Evolutionary conservation across 2,329 filamentous ascomycete species (phyloP), one percentile per base, ranked within the genome.

Genomic region (Sarocladium strictum): DNA sequence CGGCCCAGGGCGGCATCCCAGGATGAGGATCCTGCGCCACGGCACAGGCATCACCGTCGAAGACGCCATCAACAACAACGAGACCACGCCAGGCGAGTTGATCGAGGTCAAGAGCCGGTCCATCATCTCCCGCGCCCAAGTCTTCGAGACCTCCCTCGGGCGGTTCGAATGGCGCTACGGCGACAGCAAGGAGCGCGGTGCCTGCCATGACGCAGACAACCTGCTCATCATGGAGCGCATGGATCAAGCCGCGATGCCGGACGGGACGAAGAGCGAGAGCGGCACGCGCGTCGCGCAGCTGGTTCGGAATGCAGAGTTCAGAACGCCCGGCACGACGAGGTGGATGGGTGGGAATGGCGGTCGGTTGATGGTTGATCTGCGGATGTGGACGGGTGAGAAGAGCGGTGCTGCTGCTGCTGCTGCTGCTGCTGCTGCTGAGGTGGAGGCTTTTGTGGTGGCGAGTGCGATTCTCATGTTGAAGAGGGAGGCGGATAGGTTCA

Each of bases 391-490:
- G 21, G 52, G 53, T 15, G 56, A 56, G 6, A 60, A 60, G 51
- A 50, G 26, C 9, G 27, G 50, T 35, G 55, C 24, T 2, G 27
- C 37, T 10, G n/a, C 54, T 21, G 55, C 53, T 35, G 55, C 24
- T 2, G 27, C 37, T 10, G n/a, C 53, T 35, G 55, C 24, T 2
- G 27, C 37, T 10, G n/a, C 54, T 21, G 55, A 53, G 0, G 53
- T 61, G 1, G 60, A 62, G 55, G 59, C 60, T 3, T 61, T 61
- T 47, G 43, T 58, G 14, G 59, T 62, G 12, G 60, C 60, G 37
- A 56, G 59, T 9, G 60, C 56, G 17, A 58, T 62, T 10, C 54
- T 56, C 43, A 62, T 62, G 60, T 53, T 62, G 21, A 62, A 62
- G 58, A 58, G 57, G 26, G 60, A 62, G 38, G 60, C 57, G 21